phyloP scores from a whole-genome alignment of 805 yeast species.

The Ascoidea asiatica region DNA sequence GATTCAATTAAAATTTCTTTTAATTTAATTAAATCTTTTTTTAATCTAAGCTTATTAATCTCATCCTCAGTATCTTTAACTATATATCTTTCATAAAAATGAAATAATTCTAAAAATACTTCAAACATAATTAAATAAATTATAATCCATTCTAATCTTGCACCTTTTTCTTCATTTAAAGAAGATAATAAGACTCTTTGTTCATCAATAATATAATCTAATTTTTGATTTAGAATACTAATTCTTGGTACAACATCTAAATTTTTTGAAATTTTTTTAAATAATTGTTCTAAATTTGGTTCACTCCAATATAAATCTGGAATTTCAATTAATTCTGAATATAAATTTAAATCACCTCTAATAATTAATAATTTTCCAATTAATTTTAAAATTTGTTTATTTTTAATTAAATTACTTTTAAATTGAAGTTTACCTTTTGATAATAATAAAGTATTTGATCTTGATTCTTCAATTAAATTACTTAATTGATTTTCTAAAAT shows the following conservation, averaged over 20 bases:
- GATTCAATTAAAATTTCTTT: too few relatives aligned
- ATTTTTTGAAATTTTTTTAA: slow-evolving; percentile 52
- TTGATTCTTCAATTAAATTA: slow-evolving; percentile 47
- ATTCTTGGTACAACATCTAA: slow-evolving; percentile 72
- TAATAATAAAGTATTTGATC: slow-evolving; percentile 48
- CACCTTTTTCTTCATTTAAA: slow-evolving; percentile 60
- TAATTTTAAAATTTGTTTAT: slow-evolving; percentile 31
- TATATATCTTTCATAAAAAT: slow-evolving; percentile 49
- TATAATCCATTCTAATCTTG: slow-evolving; percentile 79
- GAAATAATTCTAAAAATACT: slow-evolving; percentile 68
- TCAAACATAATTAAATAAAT: slow-evolving; percentile 74
- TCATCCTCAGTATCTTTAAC: too few relatives aligned
- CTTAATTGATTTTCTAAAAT: slow-evolving; percentile 66
- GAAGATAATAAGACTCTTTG: slow-evolving; percentile 65
- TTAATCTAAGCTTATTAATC: too few relatives aligned
- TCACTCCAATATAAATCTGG: slow-evolving; percentile 93
- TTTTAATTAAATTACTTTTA: slow-evolving; percentile 11
- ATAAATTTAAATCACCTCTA: slow-evolving; percentile 72
- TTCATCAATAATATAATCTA: slow-evolving; percentile 87
- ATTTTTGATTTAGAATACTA: slow-evolving; percentile 64
- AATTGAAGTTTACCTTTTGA: slow-evolving; percentile 40
- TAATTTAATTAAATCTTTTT: too few relatives aligned
- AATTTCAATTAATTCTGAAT: slow-evolving; percentile 80
- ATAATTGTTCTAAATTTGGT: slow-evolving; percentile 68
- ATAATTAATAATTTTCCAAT: slow-evolving; percentile 68